Conservation (phyloP, 306 rosid species). For the Trifolium fragiferum region DNA sequence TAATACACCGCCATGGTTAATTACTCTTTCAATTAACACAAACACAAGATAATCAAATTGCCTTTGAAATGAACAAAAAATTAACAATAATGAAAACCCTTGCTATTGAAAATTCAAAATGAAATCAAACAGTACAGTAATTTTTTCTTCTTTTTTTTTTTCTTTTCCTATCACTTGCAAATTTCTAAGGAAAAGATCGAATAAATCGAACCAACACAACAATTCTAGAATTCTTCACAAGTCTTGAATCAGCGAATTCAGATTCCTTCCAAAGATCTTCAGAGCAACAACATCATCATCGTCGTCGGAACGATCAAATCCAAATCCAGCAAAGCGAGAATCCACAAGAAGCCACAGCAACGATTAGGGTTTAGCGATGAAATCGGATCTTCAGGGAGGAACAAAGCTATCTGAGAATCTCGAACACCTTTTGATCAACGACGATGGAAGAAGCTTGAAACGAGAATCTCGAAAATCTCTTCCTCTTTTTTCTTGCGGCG, state of each 20-base stretch:
- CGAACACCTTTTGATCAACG: conserved; percentile 37
- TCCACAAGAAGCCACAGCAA: conserved; percentile 21
- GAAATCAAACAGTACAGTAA: conserved; percentile 78
- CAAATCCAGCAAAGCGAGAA: conserved; percentile 11
- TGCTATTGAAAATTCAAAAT: conserved; percentile 55
- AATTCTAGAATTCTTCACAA: conserved; percentile 45
- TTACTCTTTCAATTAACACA: conserved; percentile 56
- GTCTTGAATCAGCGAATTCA: conserved; percentile 9
- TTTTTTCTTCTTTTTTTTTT: conserved; percentile 33
- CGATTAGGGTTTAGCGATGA: conserved; percentile 4
- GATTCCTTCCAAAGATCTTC: conserved; percentile 33
- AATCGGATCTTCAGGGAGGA: background rate
- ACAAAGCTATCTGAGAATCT: background rate
- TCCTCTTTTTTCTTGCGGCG: background rate
- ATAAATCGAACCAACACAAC: conserved; percentile 72
- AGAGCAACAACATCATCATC: background rate
- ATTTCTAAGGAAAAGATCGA: conserved; percentile 54
- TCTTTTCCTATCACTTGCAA: conserved; percentile 44
- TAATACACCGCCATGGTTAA: conserved; percentile 97
- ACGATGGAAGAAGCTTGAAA: background rate
- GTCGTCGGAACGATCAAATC: conserved; percentile 32
- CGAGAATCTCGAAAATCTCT: background rate
- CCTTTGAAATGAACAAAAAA: conserved; percentile 43
- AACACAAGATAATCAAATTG: conserved; percentile 59
- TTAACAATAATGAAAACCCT: conserved; percentile 48